Evolutionary conservation across 345 rosid species (phyloP), one percentile per base, ranked within the genome.

Genomic region (Eucalyptus decipiens): DNA sequence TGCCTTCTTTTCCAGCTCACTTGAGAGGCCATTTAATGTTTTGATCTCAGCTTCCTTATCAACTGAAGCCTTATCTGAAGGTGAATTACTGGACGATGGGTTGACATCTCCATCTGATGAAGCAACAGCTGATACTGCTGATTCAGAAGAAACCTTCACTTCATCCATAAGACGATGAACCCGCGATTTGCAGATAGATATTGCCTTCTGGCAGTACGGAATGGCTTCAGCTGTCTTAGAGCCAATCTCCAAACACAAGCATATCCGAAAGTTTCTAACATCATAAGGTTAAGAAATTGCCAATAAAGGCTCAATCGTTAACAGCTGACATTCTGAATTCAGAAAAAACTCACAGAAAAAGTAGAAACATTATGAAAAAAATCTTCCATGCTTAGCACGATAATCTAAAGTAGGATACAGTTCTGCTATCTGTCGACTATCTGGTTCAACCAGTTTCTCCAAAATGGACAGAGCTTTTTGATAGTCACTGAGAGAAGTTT

Each of bases 1-100:
- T 92, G 88, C 99, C 98, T 96, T 97, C 96, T 96, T 98, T 88
- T 97, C 98, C 69, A 98, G 94, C 76, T 98, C 99, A 14, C 92
- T 97, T 3, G 95, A 92, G 72, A 97, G 94, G 86, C 96, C 97
- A 88, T 91, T 54, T 45, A 98, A 93, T 89, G 94, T 94, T 89
- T 92, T 91, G 88, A 97, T 95, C 92, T 98, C 99, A 54, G 95
- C 94, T 92, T 95, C 97, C 92, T 93, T 97, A 62, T 95, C 99
- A 60, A 94, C 80, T 86, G 88, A 62, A 87, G 93, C 88, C 90
- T 89, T 87, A 86, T 91, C 94, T 89, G 91, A 87, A 91, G 92
- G 92, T 4, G 93, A 90, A 56, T 90, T 95, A 87, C 88, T 94
- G 86, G 97, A 94, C 45, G 96, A 94, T 88, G 92, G 97, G 86